Percentiles rank a stretch among this genome's conserved stretches.
phyloP scores from a whole-genome alignment of 495 filamentous ascomycete species.

The Neurospora pannonica region DNA sequence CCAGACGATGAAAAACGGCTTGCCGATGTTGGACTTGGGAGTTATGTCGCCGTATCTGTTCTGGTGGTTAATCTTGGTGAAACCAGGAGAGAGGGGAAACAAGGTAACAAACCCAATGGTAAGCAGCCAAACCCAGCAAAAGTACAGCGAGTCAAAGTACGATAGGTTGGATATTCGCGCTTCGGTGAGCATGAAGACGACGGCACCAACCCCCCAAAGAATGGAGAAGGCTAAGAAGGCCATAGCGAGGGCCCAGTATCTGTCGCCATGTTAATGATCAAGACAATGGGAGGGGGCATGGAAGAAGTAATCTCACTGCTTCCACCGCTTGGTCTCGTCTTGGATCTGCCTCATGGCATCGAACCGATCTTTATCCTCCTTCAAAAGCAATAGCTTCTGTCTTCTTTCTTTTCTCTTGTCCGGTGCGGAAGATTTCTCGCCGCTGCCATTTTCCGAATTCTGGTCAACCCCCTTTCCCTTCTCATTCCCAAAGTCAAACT shows the following conservation, averaged over 20 bases:
- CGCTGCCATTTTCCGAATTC: constrained; percentile 3
- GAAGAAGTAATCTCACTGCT: constrained; percentile 27
- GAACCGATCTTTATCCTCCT: constrained; percentile 58
- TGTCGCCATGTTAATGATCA: neutral
- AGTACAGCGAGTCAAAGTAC: constrained; percentile 68
- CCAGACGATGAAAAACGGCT: constrained; percentile 75
- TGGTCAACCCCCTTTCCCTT: constrained; percentile 15
- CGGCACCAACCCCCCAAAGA: constrained; percentile 66
- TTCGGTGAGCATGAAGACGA: constrained; percentile 48
- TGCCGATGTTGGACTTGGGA: constrained; percentile 57
- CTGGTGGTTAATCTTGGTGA: neutral
- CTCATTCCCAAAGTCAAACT: constrained; percentile 4
- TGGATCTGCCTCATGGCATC: constrained; percentile 68
- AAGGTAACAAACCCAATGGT: constrained; percentile 50
- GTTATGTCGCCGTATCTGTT: constrained; percentile 56
- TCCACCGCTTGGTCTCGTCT: constrained; percentile 47
- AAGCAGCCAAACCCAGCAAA: constrained; percentile 61
- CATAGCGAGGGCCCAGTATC: constrained; percentile 48
- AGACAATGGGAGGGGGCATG: neutral
- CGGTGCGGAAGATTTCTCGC: constrained; percentile 24
- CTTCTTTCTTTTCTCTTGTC: constrained; percentile 46
- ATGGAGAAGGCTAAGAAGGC: constrained; percentile 50
- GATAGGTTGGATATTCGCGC: constrained; percentile 41
- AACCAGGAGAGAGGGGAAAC: neutral
- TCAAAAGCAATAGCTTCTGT: constrained; percentile 41